phyloP scores from a whole-genome alignment of 1,284 basidiomycete genomes.

The Microbotryum scabiosae region DNA sequence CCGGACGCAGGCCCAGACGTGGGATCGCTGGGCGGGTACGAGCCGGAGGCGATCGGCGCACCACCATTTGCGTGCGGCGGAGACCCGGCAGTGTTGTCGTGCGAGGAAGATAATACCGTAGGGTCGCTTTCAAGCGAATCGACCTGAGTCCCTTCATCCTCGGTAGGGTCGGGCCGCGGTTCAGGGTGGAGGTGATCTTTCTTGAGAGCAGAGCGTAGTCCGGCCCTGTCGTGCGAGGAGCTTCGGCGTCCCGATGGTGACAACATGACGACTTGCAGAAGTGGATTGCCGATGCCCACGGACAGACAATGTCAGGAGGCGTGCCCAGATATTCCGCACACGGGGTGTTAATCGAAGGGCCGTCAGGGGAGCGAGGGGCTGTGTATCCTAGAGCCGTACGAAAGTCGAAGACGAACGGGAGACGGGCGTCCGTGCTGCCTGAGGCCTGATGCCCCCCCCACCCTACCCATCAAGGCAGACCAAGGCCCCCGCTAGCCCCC shows the following conservation, averaged over 20 bases:
- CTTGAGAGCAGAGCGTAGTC: slow-evolving; percentile 6
- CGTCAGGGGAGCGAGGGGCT: too few species aligned
- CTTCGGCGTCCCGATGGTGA: slow-evolving; percentile 4
- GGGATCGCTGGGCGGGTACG: not conserved
- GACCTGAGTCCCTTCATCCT: not conserved
- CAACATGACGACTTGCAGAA: too few species aligned
- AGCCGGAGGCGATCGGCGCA: not conserved
- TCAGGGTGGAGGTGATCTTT: slow-evolving; percentile 5
- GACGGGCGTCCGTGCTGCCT: too few species aligned
- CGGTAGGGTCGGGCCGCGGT: not conserved
- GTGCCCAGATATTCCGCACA: too few species aligned
- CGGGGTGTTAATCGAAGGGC: too few species aligned
- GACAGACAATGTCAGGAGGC: too few species aligned
- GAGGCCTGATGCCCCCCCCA: too few species aligned
- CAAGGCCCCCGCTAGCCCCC: too few species aligned
- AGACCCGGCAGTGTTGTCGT: not conserved
- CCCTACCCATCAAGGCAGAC: too few species aligned
- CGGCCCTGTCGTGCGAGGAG: slow-evolving; percentile 6
- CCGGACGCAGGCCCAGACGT: not conserved
- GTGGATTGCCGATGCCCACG: too few species aligned
- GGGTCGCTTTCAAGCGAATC: not conserved
- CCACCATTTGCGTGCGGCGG: not conserved
- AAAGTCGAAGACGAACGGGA: too few species aligned
- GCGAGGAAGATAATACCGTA: not conserved
- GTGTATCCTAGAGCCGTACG: too few species aligned